Evolutionary conservation across 2,329 filamentous ascomycete species (phyloP), one percentile per base, ranked within the genome.

Genomic region (Phyllosticta citriasiana): DNA sequence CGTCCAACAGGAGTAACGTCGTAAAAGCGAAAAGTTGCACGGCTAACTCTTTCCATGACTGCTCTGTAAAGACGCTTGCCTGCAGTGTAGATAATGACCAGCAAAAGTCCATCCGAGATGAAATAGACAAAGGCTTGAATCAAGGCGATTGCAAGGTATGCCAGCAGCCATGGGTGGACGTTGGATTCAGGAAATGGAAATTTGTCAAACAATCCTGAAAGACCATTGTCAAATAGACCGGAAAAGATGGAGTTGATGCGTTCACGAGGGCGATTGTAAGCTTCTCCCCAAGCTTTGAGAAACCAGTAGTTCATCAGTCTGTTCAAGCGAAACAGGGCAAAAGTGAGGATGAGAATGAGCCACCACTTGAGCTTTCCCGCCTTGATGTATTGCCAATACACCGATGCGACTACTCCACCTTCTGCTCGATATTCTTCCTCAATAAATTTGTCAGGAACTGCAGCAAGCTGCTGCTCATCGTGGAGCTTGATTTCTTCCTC

Each of bases 1-100:
- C 92, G 84, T 0, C 92, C 92, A 0, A 95, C 86, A 0, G 92
- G 92, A 0, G 92, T 96, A 3, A 90, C 85, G 70, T 97, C 92
- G 75, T 96, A 94, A 73, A 92, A 97, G 1, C 91, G 85, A 75
- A 97, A 96, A 0, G 87, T 92, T 0, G 91, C 89, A 67, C 85
- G 83, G 69, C 87, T 88, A 57, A 96, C 89, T 57, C 82, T 83
- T 1, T 81, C 76, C 74, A 96, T 84, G 22, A 90, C 88, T 50
- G 84, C 80, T 63, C 78, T 79, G 73, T 96, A 96, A 57, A 97
- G 82, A 6, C 79, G 77, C 66, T 87, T 88, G 0, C 89, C 89
- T 0, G 91, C 89, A 33, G 83, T 82, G 70, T 94, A 92, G 24
- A 90, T 84, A 64, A 96, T 89, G n/a, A 87, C 77, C 12, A 92